A percentile compares a stretch with the other conserved stretches of the same genome.
phyloP scores from a whole-genome alignment of 768 basidiomycete species.

The Mycena albidolilacea region DNA sequence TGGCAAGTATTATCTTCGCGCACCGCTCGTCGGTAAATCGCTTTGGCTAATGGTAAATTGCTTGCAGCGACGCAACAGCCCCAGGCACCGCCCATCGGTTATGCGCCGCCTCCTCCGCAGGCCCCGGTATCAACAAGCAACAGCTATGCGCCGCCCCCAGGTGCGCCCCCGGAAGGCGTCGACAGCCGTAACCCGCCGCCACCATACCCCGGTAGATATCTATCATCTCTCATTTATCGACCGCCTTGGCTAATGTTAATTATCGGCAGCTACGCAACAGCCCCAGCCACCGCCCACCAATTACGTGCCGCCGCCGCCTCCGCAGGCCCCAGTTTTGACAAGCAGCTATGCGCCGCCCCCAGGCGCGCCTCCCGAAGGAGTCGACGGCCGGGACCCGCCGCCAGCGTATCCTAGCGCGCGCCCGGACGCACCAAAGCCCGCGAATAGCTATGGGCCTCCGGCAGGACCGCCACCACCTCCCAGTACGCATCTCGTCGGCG shows the following conservation, averaged over 20 bases:
- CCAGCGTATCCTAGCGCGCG: not conserved
- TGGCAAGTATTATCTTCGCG: not conserved
- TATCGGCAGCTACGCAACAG: no score
- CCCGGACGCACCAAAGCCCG: no score
- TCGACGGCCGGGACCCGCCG: not conserved
- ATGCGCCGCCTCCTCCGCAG: not conserved
- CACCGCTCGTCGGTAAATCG: no score
- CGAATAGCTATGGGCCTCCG: not conserved
- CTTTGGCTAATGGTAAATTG: no score
- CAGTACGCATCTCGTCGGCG: not conserved
- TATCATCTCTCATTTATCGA: no score
- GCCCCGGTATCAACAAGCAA: not conserved
- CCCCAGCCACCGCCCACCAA: not conserved
- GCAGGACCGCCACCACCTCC: not conserved
- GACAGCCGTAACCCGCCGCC: not conserved
- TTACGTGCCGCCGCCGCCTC: not conserved
- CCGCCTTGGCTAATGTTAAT: no score
- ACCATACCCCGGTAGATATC: no score
- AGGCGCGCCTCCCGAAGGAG: no score
- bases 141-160: not conserved
- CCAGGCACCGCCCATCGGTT: not conserved
- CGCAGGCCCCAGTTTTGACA: not conserved
- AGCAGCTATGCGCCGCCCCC: conserved; percentile 14
- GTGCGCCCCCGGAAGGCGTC: no score
- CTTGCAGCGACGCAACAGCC: no score